phyloP scores from a whole-genome alignment of 169 alveolate genomes.

The Perkinsus olseni region DNA sequence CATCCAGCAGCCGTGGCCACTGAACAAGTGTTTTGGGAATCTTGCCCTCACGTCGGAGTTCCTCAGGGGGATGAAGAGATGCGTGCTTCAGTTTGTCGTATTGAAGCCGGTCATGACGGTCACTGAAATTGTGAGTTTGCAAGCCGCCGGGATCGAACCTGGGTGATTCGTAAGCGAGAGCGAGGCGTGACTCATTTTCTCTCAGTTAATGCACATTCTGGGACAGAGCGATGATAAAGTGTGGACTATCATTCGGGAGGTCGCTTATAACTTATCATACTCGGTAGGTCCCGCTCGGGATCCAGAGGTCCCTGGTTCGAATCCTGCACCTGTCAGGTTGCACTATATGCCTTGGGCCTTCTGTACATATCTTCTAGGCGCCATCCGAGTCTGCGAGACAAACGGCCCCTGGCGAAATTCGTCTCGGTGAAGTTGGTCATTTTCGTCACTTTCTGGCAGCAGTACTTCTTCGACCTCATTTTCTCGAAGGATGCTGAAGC shows the following conservation, averaged over 20 bases:
- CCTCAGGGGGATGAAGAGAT: neutral
- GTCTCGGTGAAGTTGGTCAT: conserved; percentile 8
- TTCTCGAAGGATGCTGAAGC: neutral
- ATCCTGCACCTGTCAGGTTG: neutral
- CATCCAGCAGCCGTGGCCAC: neutral
- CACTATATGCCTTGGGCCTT: neutral
- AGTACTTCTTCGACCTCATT: neutral
- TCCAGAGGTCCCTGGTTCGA: neutral
- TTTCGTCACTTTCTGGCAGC: conserved; percentile 4
- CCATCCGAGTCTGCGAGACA: neutral
- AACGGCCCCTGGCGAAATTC: neutral
- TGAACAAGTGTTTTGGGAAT: neutral
- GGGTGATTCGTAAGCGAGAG: neutral
- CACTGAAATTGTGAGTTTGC: neutral
- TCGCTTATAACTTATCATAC: neutral
- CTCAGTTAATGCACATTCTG: neutral
- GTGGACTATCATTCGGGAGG: neutral
- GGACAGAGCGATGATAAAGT: neutral
- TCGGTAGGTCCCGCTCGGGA: neutral
- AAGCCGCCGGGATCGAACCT: neutral
- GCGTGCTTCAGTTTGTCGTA: conserved; percentile 4
- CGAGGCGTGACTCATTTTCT: no score
- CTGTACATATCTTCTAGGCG: neutral
- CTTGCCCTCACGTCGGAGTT: neutral
- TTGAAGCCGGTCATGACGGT: conserved; percentile 1